phyloP scores from a whole-genome alignment of 2,329 filamentous ascomycete species.

The Coniochaeta sp. region DNA sequence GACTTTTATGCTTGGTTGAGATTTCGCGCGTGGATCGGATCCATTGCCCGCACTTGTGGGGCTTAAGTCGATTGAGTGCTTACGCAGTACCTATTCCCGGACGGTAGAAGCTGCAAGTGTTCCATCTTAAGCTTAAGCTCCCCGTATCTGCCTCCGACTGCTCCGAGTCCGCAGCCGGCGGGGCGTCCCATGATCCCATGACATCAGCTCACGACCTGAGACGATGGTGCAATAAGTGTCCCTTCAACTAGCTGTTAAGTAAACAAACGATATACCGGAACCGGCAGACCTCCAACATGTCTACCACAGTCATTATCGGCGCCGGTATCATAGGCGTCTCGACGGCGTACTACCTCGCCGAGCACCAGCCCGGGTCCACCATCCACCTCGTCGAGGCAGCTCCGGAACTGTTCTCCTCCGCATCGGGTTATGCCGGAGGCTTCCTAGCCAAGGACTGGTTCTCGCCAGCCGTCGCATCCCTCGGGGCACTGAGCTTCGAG shows the following conservation, averaged over 20 bases:
- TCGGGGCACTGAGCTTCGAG: slow-evolving; percentile 62
- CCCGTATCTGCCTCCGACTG: not conserved
- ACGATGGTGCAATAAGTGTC: not conserved
- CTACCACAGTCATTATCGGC: slow-evolving; percentile 59
- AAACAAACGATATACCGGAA: not conserved
- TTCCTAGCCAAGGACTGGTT: slow-evolving; percentile 74
- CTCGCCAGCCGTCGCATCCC: slow-evolving; percentile 38
- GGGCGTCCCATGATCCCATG: not conserved
- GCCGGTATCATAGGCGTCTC: slow-evolving; percentile 64
- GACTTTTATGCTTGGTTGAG: not conserved
- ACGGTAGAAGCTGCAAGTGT: too few relatives aligned
- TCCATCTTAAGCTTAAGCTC: not conserved
- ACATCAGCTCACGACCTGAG: not conserved
- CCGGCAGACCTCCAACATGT: slow-evolving; percentile 18
- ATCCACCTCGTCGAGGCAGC: slow-evolving; percentile 42
- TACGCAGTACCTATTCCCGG: not conserved
- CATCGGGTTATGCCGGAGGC: slow-evolving; percentile 67
- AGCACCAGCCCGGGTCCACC: slow-evolving; percentile 30
- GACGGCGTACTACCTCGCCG: slow-evolving; percentile 65
- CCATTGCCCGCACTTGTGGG: not conserved
- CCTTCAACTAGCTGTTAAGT: not conserved
- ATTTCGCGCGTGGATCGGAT: not conserved
- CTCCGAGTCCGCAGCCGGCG: not conserved
- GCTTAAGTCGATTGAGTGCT: not conserved
- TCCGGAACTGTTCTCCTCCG: slow-evolving; percentile 58